Evolutionary conservation across 345 rosid species (phyloP), one percentile per base, ranked within the genome.

Genomic region (Melastoma malabathricum): DNA sequence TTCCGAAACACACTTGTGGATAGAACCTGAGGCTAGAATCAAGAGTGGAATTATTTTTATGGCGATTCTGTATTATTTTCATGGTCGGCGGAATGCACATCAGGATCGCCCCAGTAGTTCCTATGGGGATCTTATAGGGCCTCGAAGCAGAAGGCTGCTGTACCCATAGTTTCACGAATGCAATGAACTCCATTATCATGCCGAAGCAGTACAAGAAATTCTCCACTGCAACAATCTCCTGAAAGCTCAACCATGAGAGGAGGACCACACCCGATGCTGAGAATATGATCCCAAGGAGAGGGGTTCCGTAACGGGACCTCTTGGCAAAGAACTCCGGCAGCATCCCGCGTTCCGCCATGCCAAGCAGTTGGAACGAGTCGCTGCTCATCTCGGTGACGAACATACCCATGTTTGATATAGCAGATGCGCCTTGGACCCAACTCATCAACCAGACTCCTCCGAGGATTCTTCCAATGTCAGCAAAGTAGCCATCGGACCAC

Each of bases 371-470:
- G 46, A 69, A 69, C 8, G 74, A 64, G 49, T 69, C 74, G 5
- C 74, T 69, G 57, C 74, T 69, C 74, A 69, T 64, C 57, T 64
- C 67, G 13, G 74, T 70, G n/a, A 61, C 58, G 54, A 64, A 69
- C 70, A 64, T 57, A 10, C 70, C 74, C 70, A 65, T 64, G 50
- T 69, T 69, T 18, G 74, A 65, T 43, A 65, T 19, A 15, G 74
- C 70, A 22, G 74, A 56, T 44, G 66, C 74, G 6, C 54, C 74
- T 54, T 69, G 74, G 59, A 69, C 55, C 74, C 74, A 69, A 54
- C 57, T 56, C 29, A 60, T 61, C 47, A 69, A 44, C 74, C 74
- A 69, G 6, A 58, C 69, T 17, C 74, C 74, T 0, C 74, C 74
- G 10, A 69, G 46, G 18, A 69, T 50, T 48, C 58, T 61, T 23